Evolutionary conservation across 106 monocot species (phyloP).

Genomic region (Agapanthus africanus): DNA sequence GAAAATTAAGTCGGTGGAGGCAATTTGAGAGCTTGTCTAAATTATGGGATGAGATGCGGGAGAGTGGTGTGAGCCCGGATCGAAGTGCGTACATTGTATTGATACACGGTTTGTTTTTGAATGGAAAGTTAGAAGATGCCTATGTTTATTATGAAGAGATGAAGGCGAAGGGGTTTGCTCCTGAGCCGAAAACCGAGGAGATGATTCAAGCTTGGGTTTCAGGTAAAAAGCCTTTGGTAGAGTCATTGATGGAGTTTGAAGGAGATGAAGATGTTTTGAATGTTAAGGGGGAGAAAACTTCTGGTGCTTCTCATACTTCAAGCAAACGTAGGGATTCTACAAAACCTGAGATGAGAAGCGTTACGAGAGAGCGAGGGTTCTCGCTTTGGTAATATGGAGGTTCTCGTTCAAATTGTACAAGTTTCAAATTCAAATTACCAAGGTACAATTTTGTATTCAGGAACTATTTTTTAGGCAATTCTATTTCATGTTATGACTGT

Average conservation of each 20-base stretch:
- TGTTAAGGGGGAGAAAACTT: not conserved
- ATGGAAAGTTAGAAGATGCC: conserved; percentile 78
- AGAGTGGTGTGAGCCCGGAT: conserved; percentile 57
- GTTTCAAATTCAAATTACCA: not conserved
- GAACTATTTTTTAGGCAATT: not conserved
- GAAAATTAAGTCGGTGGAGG: conserved; percentile 80
- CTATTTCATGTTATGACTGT: not conserved
- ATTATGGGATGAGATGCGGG: conserved; percentile 64
- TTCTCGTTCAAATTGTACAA: not conserved
- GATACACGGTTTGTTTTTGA: conserved; percentile 87
- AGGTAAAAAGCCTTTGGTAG: conserved; percentile 34
- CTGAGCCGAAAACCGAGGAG: conserved; percentile 83
- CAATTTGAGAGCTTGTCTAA: conserved; percentile 56
- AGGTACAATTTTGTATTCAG: not conserved
- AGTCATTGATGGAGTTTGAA: conserved; percentile 3
- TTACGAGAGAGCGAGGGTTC: not conserved
- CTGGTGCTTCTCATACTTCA: not conserved
- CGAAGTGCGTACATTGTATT: conserved; percentile 77
- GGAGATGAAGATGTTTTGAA: not conserved
- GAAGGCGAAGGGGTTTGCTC: conserved; percentile 65
- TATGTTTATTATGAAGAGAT: conserved; percentile 73
- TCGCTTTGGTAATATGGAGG: not conserved
- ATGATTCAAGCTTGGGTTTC: conserved; percentile 84
- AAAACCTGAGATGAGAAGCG: conserved; percentile 2
- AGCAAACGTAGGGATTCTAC: not conserved